Evolutionary conservation across 2,329 filamentous ascomycete genomes (phyloP), one percentile per base, ranked within the genome.

Genomic region (Nemania abortiva): DNA sequence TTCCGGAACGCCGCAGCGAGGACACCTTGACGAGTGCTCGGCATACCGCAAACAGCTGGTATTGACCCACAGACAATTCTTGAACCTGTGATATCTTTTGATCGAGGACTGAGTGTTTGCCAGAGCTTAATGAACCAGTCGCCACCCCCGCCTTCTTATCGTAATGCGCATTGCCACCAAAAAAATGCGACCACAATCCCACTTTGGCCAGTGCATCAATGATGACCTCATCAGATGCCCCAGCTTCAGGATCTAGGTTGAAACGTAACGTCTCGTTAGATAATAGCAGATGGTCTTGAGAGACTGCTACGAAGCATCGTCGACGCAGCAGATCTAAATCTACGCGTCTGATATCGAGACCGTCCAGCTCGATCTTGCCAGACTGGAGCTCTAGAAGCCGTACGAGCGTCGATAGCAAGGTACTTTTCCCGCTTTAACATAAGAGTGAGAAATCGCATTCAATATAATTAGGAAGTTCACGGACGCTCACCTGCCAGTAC

Each of bases 401-500:
- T 2, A 74, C 60, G 0, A 76, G 57, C 0, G 66, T 65, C 5
- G 74, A 61, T 0, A 76, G 53, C 2, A 77, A 24, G 0, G 73
- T 72, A 53, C 78, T 81, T 63, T 84, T 84, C 0, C 83, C 82
- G 62, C 81, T 83, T 53, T 52, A 39, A 29, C 24, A 53, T 24
- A 58, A 1, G 27, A 55, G 47, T 31, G 6, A 54, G 45, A n/a
- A 5, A 20, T 11, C 18, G 18, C 24, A 31, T 45, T n/a, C 24
- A 62, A 5, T 13, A 7, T 6, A 1, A 7, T 18, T 37, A 37
- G 5, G 18, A 18, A 18, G n/a, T 37, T 24, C 22, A 15, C 20
- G 6, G 39, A 20, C 9, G 13, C 77, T 74, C 74, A 81, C 82
- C 81, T 84, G 68, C 84, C 86, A 27, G 84, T 89, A 1, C 87